Conservation (phyloP, 805 yeast species). For the Maudiozyma saulgeensis region DNA sequence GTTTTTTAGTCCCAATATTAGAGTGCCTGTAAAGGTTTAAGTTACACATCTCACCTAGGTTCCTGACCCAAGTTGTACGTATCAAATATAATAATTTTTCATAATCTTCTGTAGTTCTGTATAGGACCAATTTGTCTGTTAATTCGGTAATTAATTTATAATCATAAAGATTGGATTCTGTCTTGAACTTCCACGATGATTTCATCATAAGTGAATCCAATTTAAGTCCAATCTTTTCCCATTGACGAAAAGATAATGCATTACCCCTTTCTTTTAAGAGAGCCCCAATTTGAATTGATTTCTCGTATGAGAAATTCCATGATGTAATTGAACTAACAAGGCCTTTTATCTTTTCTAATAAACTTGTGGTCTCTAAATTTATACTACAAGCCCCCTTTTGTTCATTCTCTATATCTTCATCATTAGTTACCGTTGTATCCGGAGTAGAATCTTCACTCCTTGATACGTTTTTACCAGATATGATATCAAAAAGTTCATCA, state of each 20-base stretch:
- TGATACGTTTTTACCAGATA: not conserved
- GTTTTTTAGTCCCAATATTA: constrained; percentile 72
- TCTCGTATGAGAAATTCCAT: constrained; percentile 17
- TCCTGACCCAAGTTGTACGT: constrained; percentile 77
- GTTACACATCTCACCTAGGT: constrained; percentile 81
- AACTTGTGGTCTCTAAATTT: not conserved
- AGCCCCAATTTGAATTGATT: constrained; percentile 30
- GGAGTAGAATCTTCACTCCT: not conserved
- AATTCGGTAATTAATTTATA: constrained; percentile 46
- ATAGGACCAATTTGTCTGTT: constrained; percentile 46
- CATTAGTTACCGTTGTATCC: not conserved
- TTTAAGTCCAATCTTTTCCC: constrained; percentile 55
- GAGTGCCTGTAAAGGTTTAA: constrained; percentile 67
- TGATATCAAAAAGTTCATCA: constrained; percentile 5
- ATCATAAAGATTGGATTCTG: constrained; percentile 64
- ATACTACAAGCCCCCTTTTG: not conserved
- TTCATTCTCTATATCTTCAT: not conserved
- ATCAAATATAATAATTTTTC: constrained; percentile 58
- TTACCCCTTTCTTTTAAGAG: constrained; percentile 37
- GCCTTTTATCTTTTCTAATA: not conserved
- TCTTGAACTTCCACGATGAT: constrained; percentile 61
- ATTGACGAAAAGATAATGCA: constrained; percentile 46
- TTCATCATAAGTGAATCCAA: constrained; percentile 59
- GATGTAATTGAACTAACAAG: not conserved
- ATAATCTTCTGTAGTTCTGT: constrained; percentile 50